Evolutionary conservation across 192 early-diverging fungal species (phyloP).

Genomic region (Rhizophagus prolifer): DNA sequence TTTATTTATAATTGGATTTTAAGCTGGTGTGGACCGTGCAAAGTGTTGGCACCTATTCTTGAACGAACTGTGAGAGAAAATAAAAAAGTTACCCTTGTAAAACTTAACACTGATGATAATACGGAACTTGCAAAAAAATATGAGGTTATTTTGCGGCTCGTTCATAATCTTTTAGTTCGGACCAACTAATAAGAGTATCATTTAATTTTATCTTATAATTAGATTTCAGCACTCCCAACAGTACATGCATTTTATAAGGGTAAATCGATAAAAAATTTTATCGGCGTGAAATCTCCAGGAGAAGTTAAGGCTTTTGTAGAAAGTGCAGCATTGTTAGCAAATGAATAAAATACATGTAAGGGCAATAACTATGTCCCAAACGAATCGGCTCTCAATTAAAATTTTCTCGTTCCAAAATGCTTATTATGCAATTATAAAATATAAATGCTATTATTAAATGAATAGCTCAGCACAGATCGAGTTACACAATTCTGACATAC

Average conservation of each 20-base stretch:
- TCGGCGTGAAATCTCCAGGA: conserved; percentile 57
- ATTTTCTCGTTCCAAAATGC: no score
- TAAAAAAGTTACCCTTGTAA: conserved; percentile 69
- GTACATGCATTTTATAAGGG: conserved; percentile 71
- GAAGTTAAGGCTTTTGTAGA: conserved; percentile 60
- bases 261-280: conserved; percentile 60
- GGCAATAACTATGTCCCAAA: no score
- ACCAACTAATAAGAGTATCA: background rate
- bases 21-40: conserved; percentile 87
- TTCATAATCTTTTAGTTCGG: background rate
- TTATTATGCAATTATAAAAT: no score
- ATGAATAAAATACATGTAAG: background rate
- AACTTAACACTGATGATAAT: conserved; percentile 74
- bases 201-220: background rate
- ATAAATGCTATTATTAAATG: no score
- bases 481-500: no score
- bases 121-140: conserved; percentile 61
- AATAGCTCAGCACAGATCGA: no score
- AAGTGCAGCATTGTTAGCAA: conserved; percentile 9
- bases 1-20: no score
- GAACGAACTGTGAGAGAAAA: conserved; percentile 60
- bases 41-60: conserved; percentile 70
- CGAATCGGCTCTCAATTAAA: no score
- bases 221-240: conserved; percentile 73
- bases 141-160: conserved; percentile 41